A percentile compares a stretch with the other conserved stretches of the same genome.
Conservation (phyloP, 352 stramenopile genomes). For the Saprolegnia diclina region DNA sequence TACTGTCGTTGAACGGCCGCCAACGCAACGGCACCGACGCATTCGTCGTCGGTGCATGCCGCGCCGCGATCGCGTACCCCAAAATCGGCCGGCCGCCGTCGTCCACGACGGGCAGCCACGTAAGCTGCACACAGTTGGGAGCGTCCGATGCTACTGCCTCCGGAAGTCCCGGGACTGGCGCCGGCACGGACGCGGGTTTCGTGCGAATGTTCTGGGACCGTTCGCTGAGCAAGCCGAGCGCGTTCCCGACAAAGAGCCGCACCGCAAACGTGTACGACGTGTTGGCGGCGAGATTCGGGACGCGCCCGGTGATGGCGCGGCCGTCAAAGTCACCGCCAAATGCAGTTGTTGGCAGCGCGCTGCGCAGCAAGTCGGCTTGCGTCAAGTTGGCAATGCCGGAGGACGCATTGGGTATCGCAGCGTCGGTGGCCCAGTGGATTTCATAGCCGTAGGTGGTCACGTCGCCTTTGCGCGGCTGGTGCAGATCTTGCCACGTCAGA, state of each 20-base stretch:
- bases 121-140: slow-evolving; percentile 39
- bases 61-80: slow-evolving; percentile 38
- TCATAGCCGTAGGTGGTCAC: slow-evolving; percentile 66
- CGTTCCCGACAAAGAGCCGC: slow-evolving; percentile 57
- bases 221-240: slow-evolving; percentile 44
- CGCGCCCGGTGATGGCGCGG: slow-evolving; percentile 57
- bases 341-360: slow-evolving; percentile 48
- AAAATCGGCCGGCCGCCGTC: slow-evolving; percentile 47
- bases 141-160: slow-evolving; percentile 7
- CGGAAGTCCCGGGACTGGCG: slow-evolving; percentile 40
- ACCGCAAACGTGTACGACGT: slow-evolving; percentile 66
- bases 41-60: slow-evolving; percentile 11
- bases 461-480: slow-evolving; percentile 52
- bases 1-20: slow-evolving; percentile 14
- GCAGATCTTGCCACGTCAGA: slow-evolving; percentile 70
- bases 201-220: slow-evolving; percentile 45
- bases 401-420: neutral
- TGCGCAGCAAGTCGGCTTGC: slow-evolving; percentile 44
- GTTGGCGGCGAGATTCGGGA: slow-evolving; percentile 47
- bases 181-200: slow-evolving; percentile 37
- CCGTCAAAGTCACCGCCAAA: slow-evolving; percentile 78
- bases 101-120: slow-evolving; percentile 52
- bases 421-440: slow-evolving; percentile 42
- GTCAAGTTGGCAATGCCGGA: slow-evolving; percentile 40
- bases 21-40: neutral